These are phyloP conservation scores for Dioscorea zingiberensis DNA, from an alignment of 106 monocot species.

Conservation along the genomic window DNA sequence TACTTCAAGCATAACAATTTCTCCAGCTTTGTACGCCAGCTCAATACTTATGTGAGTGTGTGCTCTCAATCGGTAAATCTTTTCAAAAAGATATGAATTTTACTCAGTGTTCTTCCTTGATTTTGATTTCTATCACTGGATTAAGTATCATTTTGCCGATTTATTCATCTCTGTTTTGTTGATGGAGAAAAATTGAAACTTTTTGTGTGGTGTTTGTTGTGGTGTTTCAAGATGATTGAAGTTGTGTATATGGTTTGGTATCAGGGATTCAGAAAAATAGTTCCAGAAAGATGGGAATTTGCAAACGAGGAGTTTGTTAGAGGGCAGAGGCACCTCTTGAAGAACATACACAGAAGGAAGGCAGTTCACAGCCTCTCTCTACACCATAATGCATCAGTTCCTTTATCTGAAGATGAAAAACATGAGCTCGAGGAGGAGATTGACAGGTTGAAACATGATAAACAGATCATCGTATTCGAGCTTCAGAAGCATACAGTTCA, in stretches of 20 bases:
- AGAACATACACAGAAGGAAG: conserved; percentile 76
- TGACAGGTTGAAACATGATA: conserved; percentile 49
- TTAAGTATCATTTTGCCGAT: no score
- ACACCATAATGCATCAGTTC: conserved; percentile 11
- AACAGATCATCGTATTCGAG: conserved; percentile 36
- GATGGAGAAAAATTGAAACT: no score
- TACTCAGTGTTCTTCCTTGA: no score
- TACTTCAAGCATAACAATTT: conserved; percentile 69
- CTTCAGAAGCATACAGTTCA: conserved; percentile 48
- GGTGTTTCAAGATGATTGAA: no score
- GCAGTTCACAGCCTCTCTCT: conserved; percentile 72
- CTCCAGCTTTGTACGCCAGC: conserved; percentile 57
- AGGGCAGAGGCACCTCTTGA: conserved; percentile 57
- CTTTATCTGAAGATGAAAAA: conserved; percentile 52
- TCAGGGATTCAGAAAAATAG: conserved; percentile 78
- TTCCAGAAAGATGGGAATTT: conserved; percentile 84
- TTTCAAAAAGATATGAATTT: no score
- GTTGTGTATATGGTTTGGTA: no score
- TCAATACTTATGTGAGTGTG: conserved; percentile 68
- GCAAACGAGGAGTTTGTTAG: conserved; percentile 72
- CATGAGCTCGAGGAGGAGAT: conserved; percentile 64
- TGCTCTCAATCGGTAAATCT: neutral
- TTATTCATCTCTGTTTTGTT: no score
- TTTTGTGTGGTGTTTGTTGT: no score
- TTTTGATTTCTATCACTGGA: no score